phyloP scores from a whole-genome alignment of 257 asterid species.

The Solanum stenotomum region DNA sequence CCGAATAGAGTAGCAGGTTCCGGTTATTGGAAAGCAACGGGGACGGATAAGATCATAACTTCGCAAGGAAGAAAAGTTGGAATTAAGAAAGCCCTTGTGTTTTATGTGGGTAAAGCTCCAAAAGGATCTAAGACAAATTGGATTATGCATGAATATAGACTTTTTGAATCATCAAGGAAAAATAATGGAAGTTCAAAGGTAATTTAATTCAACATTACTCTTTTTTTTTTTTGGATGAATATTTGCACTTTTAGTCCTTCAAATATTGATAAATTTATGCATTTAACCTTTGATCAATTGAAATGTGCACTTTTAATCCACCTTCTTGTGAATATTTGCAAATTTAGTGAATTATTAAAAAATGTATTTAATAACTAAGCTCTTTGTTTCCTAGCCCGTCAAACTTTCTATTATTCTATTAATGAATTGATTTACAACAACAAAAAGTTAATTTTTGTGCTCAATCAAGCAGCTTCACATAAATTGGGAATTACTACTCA shows the following conservation, averaged over 20 bases:
- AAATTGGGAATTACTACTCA: neutral
- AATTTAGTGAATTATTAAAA: neutral
- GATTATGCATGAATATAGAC: constrained; percentile 89
- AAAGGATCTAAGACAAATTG: constrained; percentile 85
- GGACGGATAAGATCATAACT: constrained; percentile 57
- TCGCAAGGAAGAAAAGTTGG: constrained; percentile 73
- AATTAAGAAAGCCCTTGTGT: constrained; percentile 79
- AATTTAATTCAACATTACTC: neutral
- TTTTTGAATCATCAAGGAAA: constrained; percentile 40
- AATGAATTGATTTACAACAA: no score
- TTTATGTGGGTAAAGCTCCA: constrained; percentile 84
- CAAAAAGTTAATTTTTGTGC: no score
- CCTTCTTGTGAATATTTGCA: neutral
- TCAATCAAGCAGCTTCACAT: accelerated
- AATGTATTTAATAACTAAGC: no score
- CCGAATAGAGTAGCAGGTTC: constrained; percentile 85
- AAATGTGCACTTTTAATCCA: neutral
- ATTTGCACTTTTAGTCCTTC: neutral
- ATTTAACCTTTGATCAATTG: neutral
- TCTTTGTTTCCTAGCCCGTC: no score
- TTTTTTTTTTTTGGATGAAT: neutral
- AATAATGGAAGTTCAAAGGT: constrained; percentile 51
- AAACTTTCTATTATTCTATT: no score
- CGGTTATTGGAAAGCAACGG: constrained; percentile 95
- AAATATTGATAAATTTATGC: neutral